phyloP scores from a whole-genome alignment of 2,329 filamentous ascomycete species.

The Chaetomium sp. region DNA sequence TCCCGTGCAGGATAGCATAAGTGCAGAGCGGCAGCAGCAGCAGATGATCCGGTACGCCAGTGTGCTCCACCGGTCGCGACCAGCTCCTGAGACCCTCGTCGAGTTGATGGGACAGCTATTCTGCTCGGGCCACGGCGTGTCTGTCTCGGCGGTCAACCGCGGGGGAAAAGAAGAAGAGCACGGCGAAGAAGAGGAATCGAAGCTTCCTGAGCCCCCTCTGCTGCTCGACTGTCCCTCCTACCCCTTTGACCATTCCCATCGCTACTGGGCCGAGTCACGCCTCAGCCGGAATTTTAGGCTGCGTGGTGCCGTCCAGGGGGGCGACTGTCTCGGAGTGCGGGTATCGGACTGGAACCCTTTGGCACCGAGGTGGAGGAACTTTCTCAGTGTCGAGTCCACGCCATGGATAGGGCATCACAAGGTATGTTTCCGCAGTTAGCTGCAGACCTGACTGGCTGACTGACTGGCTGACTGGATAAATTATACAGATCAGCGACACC shows the following conservation, averaged over 20 bases:
- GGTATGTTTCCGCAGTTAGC: not conserved
- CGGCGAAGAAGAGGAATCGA: not conserved
- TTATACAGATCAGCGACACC: constrained; percentile 21
- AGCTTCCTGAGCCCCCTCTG: not conserved
- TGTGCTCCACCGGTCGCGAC: not conserved
- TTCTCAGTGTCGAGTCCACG: constrained; percentile 33
- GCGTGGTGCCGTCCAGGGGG: constrained; percentile 17
- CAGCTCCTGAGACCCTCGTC: not conserved
- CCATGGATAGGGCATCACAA: constrained; percentile 42
- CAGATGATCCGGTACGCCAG: not conserved
- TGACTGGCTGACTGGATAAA: not conserved
- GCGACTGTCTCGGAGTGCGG: constrained; percentile 25
- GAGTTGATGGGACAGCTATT: not conserved
- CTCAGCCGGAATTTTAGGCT: constrained; percentile 29
- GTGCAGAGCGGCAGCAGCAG: too few species aligned
- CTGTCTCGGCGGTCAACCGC: not conserved
- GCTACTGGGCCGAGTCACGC: constrained; percentile 34
- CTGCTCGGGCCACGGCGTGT: not conserved
- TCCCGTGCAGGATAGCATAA: not conserved
- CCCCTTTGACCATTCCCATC: constrained; percentile 33
- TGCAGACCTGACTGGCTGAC: not conserved
- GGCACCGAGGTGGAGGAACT: constrained; percentile 38
- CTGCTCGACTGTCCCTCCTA: constrained; percentile 28
- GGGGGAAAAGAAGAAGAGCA: not conserved
- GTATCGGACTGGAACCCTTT: constrained; percentile 26